Base-by-base conservation (phyloP, 1,284 basidiomycete species). In the Ganoderma lucidum region DNA sequence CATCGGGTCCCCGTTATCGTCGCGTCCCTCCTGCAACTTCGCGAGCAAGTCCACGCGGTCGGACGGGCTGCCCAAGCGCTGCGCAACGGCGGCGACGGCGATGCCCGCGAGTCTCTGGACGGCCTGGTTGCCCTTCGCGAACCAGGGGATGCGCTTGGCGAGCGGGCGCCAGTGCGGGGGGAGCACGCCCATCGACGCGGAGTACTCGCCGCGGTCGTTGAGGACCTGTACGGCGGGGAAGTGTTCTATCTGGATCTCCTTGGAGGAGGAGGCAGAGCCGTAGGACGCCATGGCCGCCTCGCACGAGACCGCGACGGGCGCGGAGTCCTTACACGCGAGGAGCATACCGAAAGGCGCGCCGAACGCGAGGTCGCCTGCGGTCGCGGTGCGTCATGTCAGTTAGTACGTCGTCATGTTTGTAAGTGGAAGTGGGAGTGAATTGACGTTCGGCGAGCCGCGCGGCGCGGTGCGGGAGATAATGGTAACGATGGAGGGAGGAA, bases 291-390 rank as follows among this genome's bases (percentile, higher is more conserved):
- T 88, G 6, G 86, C 89, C 37, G 85, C 81, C 61, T 85, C 77
- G 28, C 83, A 81, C 3, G 82, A 83, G 23, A 83, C 79, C 4
- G 86, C 87, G 51, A 89, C 91, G 8, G 89, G 86, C 1, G 93
- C 95, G 14, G 89, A 86, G 78, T 96, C 95, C 68, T 88, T 87
- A 48, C 87, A 92, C 6, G 90, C 88, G 65, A 88, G 79, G 69
- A 98, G 85, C 96, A 98, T 98, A 39, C 95, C 96, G 75, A 98
- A 97, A 0, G 96, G 91, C 14, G 88, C 87, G 12, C 95, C 95
- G 74, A 96, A 96, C 0, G 94, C 93, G 35, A 95, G 86, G 78
- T 94, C 92, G 67, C 93, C 91, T 86, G 73, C 3, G n/a, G 30
- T 3, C 12, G 39, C 0, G 30, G 2, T 19, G 30, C 41, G n/a